phyloP scores from a whole-genome alignment of 2,329 filamentous ascomycete genomes.

The Exserohilum rostratum region DNA sequence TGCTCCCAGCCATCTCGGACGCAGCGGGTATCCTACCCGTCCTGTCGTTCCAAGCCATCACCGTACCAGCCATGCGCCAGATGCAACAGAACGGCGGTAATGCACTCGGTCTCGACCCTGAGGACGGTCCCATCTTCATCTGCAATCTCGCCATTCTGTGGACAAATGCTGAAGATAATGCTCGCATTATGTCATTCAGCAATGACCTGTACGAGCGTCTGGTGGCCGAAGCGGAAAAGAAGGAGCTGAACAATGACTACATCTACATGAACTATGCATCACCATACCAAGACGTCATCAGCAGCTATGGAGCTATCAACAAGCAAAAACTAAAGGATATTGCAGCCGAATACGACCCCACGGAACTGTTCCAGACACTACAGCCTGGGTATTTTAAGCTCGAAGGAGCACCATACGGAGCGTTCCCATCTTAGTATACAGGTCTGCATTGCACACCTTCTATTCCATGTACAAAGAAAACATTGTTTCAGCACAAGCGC shows the following conservation, averaged over 20 bases:
- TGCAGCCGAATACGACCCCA: constrained; percentile 23
- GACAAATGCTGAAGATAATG: constrained; percentile 29
- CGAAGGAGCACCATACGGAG: constrained; percentile 24
- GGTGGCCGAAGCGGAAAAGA: constrained; percentile 17
- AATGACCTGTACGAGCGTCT: constrained; percentile 24
- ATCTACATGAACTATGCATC: constrained; percentile 58
- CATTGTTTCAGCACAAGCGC: not conserved
- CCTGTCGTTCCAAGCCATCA: constrained; percentile 38
- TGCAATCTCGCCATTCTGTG: constrained; percentile 31
- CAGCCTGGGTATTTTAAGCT: constrained; percentile 33
- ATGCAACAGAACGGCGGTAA: constrained; percentile 42
- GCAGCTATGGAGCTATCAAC: constrained; percentile 51
- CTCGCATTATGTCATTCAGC: constrained; percentile 27
- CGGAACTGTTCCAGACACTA: constrained; percentile 26
- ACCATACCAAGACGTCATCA: constrained; percentile 51
- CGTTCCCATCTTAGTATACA: constrained; percentile 3
- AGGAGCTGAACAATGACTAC: constrained; percentile 23
- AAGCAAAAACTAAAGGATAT: constrained; percentile 28
- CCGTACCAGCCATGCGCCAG: constrained; percentile 23
- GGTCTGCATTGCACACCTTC: not conserved
- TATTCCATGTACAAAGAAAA: not conserved
- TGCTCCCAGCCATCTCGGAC: constrained; percentile 28
- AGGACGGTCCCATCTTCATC: constrained; percentile 29
- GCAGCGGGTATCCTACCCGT: constrained; percentile 31
- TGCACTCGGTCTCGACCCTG: constrained; percentile 34